phyloP scores from a whole-genome alignment of 805 yeast genomes.

The Isabelozyma rhagii region DNA sequence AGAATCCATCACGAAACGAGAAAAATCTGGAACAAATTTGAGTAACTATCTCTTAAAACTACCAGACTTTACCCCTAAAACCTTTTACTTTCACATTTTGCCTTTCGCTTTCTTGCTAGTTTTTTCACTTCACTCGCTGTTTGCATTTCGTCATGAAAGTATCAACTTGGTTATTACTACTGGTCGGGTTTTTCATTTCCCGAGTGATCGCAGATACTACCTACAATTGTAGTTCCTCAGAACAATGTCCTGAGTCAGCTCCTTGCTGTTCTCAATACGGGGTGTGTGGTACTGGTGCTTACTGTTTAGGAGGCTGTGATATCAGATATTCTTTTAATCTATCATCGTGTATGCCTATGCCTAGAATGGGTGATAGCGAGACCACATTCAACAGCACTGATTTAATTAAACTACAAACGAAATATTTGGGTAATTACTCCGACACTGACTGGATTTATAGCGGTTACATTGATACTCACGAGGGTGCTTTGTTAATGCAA shows the following conservation, averaged over 20 bases:
- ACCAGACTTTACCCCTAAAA: too few species aligned
- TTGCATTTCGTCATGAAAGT: neutral
- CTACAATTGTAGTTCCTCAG: conserved; percentile 47
- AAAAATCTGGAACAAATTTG: neutral
- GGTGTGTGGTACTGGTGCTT: conserved; percentile 69
- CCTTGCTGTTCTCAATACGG: conserved; percentile 91
- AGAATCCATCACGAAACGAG: neutral
- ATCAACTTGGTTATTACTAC: conserved; percentile 1
- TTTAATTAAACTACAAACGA: conserved; percentile 16
- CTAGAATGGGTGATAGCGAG: conserved; percentile 53
- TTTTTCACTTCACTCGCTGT: neutral
- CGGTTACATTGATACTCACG: conserved; percentile 50
- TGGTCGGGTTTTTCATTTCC: neutral
- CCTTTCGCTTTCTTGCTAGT: neutral
- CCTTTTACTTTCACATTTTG: neutral
- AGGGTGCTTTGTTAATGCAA: conserved; percentile 58
- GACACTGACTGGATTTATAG: conserved; percentile 68
- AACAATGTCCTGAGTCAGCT: conserved; percentile 65
- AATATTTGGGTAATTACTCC: conserved; percentile 68
- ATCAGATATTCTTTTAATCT: conserved; percentile 63
- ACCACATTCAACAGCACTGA: conserved; percentile 40
- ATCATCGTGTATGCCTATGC: conserved; percentile 82
- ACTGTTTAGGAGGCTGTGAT: conserved; percentile 88
- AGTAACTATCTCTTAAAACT: neutral
- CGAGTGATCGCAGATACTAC: neutral